Base-by-base conservation (phyloP, 2,329 filamentous ascomycete species). In the Trichoderma gracile region DNA sequence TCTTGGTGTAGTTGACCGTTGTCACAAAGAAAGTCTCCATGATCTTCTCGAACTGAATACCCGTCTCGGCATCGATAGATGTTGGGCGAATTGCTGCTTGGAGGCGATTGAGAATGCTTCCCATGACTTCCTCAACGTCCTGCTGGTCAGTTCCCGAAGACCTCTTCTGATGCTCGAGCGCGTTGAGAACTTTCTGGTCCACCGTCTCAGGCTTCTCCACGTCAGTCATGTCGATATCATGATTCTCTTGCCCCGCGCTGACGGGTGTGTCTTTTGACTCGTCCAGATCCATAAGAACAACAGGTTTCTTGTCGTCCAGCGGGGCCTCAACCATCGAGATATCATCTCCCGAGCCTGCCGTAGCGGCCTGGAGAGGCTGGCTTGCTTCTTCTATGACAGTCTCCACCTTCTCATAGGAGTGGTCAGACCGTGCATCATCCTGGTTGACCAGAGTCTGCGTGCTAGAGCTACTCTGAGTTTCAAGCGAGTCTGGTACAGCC, bases 51-150 rank as follows among this genome's bases (percentile, higher is more conserved):
- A 88, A 78, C 75, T 97, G 94, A 68, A 96, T 89, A 3, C 89
- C 90, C 50, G 88, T 80, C 33, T 75, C 84, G 7, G 82, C 78
- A 64, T 79, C 75, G 66, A 91, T 86, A 3, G 83, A 84, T n/a
- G 83, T 84, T 6, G 92, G 85, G 64, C 84, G 88, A 72, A 98
- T 93, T 2, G 94, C 93, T 59, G 91, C 93, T 71, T 95, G 91
- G n/a, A 97, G 81, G 57, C 95, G 90, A 72, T 94, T 93, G 65
- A 97, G 86, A 27, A 97, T 91, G 71, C 94, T 95, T 65, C 92
- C 92, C 79, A 97, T 93, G 52, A 97, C 94, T 76, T 99, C 95
- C 14, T 93, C 93, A 5, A 97, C 94, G 77, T 99, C 95, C 77
- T 99, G 93, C 73, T 99, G 95, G 40, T 92, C 81, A 0, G 83